phyloP scores from a whole-genome alignment of 768 basidiomycete genomes.

The Pleurotus tuber-regium region DNA sequence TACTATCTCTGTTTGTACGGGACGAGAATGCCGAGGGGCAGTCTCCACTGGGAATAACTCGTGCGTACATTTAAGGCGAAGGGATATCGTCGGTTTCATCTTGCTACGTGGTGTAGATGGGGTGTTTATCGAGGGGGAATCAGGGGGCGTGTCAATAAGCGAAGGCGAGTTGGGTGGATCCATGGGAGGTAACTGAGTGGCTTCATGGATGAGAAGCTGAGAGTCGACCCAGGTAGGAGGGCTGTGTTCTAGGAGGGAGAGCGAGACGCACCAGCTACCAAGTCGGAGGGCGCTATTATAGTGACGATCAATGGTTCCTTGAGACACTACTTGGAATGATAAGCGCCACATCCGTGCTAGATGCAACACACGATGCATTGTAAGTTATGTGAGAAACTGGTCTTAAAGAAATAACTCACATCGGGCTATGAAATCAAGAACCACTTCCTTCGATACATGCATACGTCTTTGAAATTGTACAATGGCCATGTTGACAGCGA shows the following conservation, averaged over 20 bases:
- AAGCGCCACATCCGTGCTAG: slow-evolving; percentile 60
- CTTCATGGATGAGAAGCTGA: slow-evolving; percentile 41
- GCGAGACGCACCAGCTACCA: slow-evolving; percentile 47
- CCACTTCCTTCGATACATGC: slow-evolving; percentile 53
- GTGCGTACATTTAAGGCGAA: slow-evolving; percentile 34
- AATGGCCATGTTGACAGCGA: slow-evolving; percentile 49
- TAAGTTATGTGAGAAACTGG: no score
- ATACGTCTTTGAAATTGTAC: slow-evolving; percentile 71
- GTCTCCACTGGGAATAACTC: slow-evolving; percentile 29
- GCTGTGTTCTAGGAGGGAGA: slow-evolving; percentile 53
- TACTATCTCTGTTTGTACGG: slow-evolving; percentile 27
- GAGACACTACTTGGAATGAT: slow-evolving; percentile 34
- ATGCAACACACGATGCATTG: slow-evolving; percentile 7
- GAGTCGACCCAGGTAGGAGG: slow-evolving; percentile 59
- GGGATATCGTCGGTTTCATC: slow-evolving; percentile 30
- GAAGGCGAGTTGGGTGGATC: slow-evolving; percentile 9
- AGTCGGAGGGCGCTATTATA: slow-evolving; percentile 15
- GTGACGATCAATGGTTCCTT: neutral
- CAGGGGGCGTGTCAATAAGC: slow-evolving; percentile 12
- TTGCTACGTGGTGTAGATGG: slow-evolving; percentile 15
- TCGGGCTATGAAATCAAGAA: slow-evolving; percentile 65
- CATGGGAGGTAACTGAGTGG: no score
- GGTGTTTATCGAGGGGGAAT: slow-evolving; percentile 7
- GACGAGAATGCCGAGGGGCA: neutral
- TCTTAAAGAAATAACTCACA: slow-evolving; percentile 26